Percentiles rank a stretch among this genome's conserved stretches.
Evolutionary conservation across 805 yeast species (phyloP).

Genomic region (Zygosaccharomyces siamensis): DNA sequence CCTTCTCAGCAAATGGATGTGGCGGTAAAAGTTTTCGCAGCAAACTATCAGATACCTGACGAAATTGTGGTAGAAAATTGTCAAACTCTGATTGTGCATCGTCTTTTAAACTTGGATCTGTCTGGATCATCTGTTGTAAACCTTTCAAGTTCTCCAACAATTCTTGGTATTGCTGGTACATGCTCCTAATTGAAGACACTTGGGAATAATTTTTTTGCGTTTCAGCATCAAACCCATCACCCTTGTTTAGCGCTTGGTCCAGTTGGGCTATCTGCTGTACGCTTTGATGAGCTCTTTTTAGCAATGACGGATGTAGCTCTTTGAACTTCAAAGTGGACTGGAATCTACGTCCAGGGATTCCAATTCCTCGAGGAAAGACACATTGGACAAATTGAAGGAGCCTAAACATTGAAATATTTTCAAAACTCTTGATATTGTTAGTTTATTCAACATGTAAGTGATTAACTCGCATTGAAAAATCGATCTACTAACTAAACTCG

Average conservation of each 20-base stretch:
- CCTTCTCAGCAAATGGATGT: constrained; percentile 66
- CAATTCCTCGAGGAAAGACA: neutral
- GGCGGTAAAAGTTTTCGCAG: constrained; percentile 66
- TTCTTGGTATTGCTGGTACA: constrained; percentile 37
- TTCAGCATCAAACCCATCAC: constrained; percentile 41
- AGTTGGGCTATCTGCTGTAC: constrained; percentile 39
- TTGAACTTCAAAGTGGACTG: constrained; percentile 13
- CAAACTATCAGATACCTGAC: constrained; percentile 41
- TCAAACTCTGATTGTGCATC: constrained; percentile 64
- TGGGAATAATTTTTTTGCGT: constrained; percentile 47
- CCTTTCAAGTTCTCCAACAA: constrained; percentile 34
- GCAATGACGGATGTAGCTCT: constrained; percentile 47
- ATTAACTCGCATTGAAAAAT: constrained; percentile 1
- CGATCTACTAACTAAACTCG: neutral
- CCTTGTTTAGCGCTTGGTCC: constrained; percentile 41
- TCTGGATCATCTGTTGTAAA: constrained; percentile 31
- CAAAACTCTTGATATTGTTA: neutral
- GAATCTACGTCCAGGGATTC: neutral
- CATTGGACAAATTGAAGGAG: neutral
- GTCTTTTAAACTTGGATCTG: constrained; percentile 37
- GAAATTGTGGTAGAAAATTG: constrained; percentile 42
- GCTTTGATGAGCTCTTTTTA: constrained; percentile 44
- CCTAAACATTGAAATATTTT: neutral
- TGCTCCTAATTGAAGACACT: constrained; percentile 42
- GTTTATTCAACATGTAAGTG: neutral